Conservation (phyloP, 2,329 filamentous ascomycete genomes). For the Thermomyces lanuginosus region DNA sequence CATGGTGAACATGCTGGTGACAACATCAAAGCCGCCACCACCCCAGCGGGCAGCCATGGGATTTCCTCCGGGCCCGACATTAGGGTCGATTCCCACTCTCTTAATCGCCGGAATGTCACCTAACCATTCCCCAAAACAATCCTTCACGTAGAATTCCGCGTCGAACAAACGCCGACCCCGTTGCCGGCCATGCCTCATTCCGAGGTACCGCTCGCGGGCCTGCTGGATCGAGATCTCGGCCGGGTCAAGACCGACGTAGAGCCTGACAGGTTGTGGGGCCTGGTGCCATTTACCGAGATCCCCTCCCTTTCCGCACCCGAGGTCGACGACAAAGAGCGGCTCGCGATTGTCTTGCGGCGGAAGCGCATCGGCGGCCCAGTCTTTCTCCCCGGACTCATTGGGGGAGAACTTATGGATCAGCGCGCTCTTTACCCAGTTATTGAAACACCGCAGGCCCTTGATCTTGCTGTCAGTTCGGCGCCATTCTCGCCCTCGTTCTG, state of each 20-base stretch:
- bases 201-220: slow-evolving; percentile 64
- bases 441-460: slow-evolving; percentile 84
- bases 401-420: slow-evolving; percentile 93
- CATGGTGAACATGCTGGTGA: slow-evolving; percentile 99
- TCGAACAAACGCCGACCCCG: slow-evolving; percentile 52
- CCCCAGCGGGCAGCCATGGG: slow-evolving; percentile 47
- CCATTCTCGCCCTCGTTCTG: slow-evolving; percentile 87
- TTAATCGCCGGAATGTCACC: slow-evolving; percentile 66
- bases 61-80: slow-evolving; percentile 40
- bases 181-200: slow-evolving; percentile 45
- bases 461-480: slow-evolving; percentile 85
- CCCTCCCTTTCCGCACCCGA: slow-evolving; percentile 93
- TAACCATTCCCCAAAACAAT: slow-evolving; percentile 77
- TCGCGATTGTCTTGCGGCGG: slow-evolving; percentile 25
- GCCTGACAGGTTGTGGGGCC: slow-evolving; percentile 72
- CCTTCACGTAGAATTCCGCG: slow-evolving; percentile 74
- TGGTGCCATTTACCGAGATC: slow-evolving; percentile 94
- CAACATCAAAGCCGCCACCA: slow-evolving; percentile 78
- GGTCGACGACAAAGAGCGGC: slow-evolving; percentile 68
- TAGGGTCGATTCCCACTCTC: slow-evolving; percentile 73
- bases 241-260: slow-evolving; percentile 89
- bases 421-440: slow-evolving; percentile 98
- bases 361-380: slow-evolving; percentile 27
- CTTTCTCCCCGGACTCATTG: slow-evolving; percentile 40
- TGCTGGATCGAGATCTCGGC: slow-evolving; percentile 86